Conservation (phyloP, 202 grass and related monocot genomes). For the Carex sylvatica region DNA sequence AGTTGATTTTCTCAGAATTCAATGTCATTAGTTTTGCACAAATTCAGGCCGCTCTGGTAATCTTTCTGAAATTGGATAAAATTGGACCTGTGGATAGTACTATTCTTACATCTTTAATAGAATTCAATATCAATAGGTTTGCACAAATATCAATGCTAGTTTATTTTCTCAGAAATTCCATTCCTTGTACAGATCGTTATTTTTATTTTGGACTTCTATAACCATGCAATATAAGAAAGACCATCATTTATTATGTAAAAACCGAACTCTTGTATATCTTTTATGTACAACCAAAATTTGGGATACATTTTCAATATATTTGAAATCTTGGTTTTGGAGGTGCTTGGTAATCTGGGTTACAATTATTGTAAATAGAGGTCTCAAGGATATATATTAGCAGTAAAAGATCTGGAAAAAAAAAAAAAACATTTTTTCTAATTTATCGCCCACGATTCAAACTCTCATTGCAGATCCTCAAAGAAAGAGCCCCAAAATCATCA, state of each 20-base stretch:
- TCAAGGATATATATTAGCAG: background rate
- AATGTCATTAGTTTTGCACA: too few species aligned
- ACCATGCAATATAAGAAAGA: background rate
- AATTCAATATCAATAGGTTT: background rate
- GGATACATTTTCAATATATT: background rate
- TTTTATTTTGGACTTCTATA: background rate
- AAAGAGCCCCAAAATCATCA: background rate
- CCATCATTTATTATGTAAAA: background rate
- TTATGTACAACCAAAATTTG: background rate
- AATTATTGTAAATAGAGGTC: background rate
- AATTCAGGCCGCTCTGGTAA: too few species aligned
- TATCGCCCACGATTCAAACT: background rate
- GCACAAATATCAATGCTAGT: background rate
- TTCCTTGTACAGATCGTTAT: background rate
- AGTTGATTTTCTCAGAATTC: background rate
- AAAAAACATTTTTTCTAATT: background rate
- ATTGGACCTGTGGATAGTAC: background rate
- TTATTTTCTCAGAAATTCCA: background rate
- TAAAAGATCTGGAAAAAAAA: background rate
- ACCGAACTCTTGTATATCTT: background rate
- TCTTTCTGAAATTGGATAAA: too few species aligned
- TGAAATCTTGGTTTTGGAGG: slow-evolving; percentile 1
- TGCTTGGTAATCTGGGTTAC: background rate
- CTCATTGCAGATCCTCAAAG: slow-evolving; percentile 27
- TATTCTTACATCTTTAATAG: background rate